These are phyloP conservation scores for Craterostigma plantagineum DNA, from an alignment of 257 asterid genomes.

Conservation along the genomic window DNA sequence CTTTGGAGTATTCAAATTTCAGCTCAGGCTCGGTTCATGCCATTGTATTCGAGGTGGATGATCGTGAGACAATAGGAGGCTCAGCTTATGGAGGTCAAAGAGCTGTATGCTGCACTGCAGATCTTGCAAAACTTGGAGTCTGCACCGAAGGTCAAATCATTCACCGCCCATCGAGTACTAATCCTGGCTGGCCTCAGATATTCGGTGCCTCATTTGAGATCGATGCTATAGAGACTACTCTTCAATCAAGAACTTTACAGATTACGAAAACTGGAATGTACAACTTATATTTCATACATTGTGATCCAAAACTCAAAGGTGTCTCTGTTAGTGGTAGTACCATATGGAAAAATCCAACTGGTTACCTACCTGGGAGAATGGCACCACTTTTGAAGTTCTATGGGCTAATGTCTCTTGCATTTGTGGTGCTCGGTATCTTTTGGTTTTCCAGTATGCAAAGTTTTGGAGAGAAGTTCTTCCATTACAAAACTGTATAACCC, in stretches of 20 bases:
- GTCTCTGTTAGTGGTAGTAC: conserved; percentile 60
- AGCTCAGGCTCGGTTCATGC: conserved; percentile 36
- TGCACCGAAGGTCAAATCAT: conserved; percentile 50
- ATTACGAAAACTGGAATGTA: conserved; percentile 89
- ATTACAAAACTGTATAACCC: conserved; percentile 72
- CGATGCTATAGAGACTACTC: conserved; percentile 28
- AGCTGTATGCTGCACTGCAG: conserved; percentile 55
- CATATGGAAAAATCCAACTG: conserved; percentile 88
- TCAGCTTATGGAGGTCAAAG: conserved; percentile 69
- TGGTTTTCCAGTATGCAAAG: conserved; percentile 94
- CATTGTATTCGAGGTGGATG: conserved; percentile 51
- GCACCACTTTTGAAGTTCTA: conserved; percentile 87
- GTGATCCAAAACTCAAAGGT: conserved; percentile 66
- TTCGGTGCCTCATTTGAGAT: conserved; percentile 51
- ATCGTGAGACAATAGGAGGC: conserved; percentile 54
- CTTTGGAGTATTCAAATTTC: conserved; percentile 1
- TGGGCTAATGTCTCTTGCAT: conserved; percentile 79
- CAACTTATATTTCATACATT: conserved; percentile 77
- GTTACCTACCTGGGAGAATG: conserved; percentile 97
- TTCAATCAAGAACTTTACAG: conserved; percentile 48
- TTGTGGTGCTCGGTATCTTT: conserved; percentile 63
- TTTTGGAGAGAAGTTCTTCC: conserved; percentile 90
- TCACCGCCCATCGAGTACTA: conserved; percentile 54
- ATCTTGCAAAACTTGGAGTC: conserved; percentile 59
- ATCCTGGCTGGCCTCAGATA: conserved; percentile 89